These are phyloP conservation scores for Trichosporon sp. DNA, from an alignment of 1,284 basidiomycete species.

Conservation along the genomic window DNA sequence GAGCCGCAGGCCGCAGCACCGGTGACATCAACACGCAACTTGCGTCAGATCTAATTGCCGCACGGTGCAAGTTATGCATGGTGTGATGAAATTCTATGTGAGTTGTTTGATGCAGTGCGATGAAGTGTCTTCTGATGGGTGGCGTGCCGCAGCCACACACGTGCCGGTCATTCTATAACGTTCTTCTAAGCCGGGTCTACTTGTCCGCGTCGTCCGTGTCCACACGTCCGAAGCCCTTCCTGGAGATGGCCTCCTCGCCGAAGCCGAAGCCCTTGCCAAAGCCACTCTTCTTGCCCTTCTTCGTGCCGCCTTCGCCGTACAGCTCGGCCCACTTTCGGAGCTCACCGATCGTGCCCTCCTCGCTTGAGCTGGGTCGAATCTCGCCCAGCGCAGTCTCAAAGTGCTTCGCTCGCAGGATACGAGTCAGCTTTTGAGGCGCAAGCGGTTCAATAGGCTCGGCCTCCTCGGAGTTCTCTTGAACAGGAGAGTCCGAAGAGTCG, in stretches of 20 bases:
- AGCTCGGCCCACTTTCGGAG: conserved; percentile 81
- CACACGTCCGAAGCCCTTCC: conserved; percentile 12
- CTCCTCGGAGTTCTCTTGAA: neutral
- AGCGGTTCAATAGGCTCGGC: neutral
- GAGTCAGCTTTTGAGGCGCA: conserved; percentile 4
- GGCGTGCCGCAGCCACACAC: neutral
- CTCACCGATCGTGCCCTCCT: conserved; percentile 72
- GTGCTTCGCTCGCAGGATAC: conserved; percentile 53
- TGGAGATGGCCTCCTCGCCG: conserved; percentile 24
- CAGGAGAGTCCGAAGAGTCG: neutral
- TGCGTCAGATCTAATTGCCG: neutral
- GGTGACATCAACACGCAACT: neutral
- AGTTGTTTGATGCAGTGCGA: neutral
- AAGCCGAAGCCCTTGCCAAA: conserved; percentile 53
- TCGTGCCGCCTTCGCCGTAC: conserved; percentile 64
- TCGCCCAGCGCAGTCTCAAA: conserved; percentile 77
- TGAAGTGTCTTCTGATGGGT: neutral
- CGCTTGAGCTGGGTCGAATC: conserved; percentile 79
- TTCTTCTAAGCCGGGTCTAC: neutral
- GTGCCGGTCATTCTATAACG: neutral
- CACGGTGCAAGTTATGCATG: neutral
- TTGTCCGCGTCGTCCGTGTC: conserved; percentile 7
- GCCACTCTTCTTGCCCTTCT: conserved; percentile 45
- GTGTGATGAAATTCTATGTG: neutral
- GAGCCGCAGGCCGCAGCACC: neutral